Percentiles rank a stretch among this genome's conserved stretches.
phyloP scores from a whole-genome alignment of 2,329 filamentous ascomycete species.

The Cladosporium sp. region DNA sequence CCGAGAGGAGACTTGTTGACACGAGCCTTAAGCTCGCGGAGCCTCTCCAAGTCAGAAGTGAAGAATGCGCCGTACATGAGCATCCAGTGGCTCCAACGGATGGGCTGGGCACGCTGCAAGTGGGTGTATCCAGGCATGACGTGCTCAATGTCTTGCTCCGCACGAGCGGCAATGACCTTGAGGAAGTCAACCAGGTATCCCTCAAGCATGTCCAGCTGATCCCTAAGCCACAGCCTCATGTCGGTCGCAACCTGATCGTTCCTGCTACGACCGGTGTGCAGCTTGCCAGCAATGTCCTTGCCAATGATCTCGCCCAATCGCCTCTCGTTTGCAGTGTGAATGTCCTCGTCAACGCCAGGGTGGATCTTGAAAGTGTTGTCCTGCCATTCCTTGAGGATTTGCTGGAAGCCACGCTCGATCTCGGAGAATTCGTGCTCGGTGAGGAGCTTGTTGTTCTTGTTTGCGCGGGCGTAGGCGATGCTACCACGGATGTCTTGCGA shows the following conservation, averaged over 20 bases:
- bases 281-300: conserved; percentile 78
- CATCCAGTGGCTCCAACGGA: conserved; percentile 79
- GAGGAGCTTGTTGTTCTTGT: conserved; percentile 70
- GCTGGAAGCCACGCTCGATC: conserved; percentile 67
- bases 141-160: conserved; percentile 69
- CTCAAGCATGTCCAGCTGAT: conserved; percentile 68
- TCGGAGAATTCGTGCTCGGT: conserved; percentile 66
- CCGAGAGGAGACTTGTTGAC: conserved; percentile 71
- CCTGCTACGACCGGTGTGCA: conserved; percentile 80
- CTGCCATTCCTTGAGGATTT: conserved; percentile 51
- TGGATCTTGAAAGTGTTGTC: conserved; percentile 42
- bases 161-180: conserved; percentile 62
- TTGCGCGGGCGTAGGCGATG: conserved; percentile 78
- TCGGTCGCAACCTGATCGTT: conserved; percentile 90
- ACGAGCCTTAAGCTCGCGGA: conserved; percentile 67
- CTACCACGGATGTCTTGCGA: conserved; percentile 75
- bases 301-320: conserved; percentile 74
- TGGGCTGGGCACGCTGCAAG: conserved; percentile 74
- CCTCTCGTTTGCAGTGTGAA: conserved; percentile 53
- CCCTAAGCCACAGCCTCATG: conserved; percentile 83
- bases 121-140: conserved; percentile 90
- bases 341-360: conserved; percentile 49
- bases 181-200: conserved; percentile 64
- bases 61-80: conserved; percentile 71
- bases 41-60: conserved; percentile 67